phyloP scores from a whole-genome alignment of 2,329 filamentous ascomycete species.

The Parafenestella ontariensis region DNA sequence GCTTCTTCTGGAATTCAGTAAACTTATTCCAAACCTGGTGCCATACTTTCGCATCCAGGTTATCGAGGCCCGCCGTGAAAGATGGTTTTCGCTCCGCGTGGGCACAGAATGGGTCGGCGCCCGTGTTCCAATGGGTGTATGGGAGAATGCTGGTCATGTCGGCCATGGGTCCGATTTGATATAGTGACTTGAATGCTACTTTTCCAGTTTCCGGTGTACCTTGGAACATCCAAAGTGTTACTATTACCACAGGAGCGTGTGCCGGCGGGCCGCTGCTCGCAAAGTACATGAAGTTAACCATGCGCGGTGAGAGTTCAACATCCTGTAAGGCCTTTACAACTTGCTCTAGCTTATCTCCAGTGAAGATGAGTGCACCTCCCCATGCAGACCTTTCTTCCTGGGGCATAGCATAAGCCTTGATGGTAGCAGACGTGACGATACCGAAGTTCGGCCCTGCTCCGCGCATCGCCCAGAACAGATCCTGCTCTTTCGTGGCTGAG shows the following conservation, averaged over 20 bases:
- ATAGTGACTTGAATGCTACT: constrained; percentile 43
- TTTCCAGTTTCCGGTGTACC: constrained; percentile 39
- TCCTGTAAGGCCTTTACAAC: constrained; percentile 44
- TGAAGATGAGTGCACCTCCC: constrained; percentile 20
- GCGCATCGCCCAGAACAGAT: constrained; percentile 46
- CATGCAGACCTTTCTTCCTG: constrained; percentile 16
- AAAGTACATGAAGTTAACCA: constrained; percentile 44
- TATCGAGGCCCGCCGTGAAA: constrained; percentile 37
- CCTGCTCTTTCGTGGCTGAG: constrained; percentile 12
- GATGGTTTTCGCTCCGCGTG: constrained; percentile 48
- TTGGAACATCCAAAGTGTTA: constrained; percentile 36
- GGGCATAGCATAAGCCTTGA: constrained; percentile 41
- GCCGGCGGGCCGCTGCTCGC: constrained; percentile 15
- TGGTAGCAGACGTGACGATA: constrained; percentile 42
- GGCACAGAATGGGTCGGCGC: constrained; percentile 43
- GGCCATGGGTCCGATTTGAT: constrained; percentile 35
- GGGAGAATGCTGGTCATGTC: constrained; percentile 32
- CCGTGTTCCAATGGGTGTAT: constrained; percentile 50
- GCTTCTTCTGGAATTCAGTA: constrained; percentile 39
- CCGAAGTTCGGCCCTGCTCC: constrained; percentile 41
- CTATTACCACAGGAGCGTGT: constrained; percentile 18
- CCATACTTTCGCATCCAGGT: constrained; percentile 45
- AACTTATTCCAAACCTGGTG: constrained; percentile 48
- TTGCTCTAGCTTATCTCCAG: constrained; percentile 31
- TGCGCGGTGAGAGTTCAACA: constrained; percentile 40